Percentiles rank a stretch among this genome's conserved stretches.
Evolutionary conservation across 2,329 filamentous ascomycete species (phyloP).

Genomic region (Tolypocladium sp.): DNA sequence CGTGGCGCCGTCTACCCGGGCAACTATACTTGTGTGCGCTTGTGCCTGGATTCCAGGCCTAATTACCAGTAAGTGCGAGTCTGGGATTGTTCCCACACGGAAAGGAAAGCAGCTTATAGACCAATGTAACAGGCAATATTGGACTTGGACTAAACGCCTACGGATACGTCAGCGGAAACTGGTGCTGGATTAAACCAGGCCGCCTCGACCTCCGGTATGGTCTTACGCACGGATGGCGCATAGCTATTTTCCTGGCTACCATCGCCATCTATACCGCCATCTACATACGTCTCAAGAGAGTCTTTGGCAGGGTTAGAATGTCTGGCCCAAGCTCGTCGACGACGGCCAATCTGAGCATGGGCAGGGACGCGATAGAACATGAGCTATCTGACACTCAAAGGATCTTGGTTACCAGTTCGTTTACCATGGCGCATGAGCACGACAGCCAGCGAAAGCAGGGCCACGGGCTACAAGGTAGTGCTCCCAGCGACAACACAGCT

Average conservation of each 20-base stretch:
- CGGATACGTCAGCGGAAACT: conserved; percentile 30
- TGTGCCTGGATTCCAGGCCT: conserved; percentile 30
- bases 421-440: conserved; percentile 1
- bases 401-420: conserved; percentile 3
- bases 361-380: neutral
- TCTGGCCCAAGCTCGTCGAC: neutral
- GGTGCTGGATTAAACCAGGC: conserved; percentile 32
- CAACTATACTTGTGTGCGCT: conserved; percentile 23
- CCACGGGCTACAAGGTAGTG: neutral
- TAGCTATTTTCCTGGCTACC: conserved; percentile 27
- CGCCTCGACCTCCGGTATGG: conserved; percentile 26
- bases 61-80: conserved; percentile 19
- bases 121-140: neutral
- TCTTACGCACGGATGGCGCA: conserved; percentile 32
- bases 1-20: conserved; percentile 16
- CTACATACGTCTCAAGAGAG: conserved; percentile 13
- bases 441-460: neutral
- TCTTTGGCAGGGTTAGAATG: conserved; percentile 4
- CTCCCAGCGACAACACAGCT: neutral
- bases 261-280: conserved; percentile 29
- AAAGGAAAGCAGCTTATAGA: neutral
- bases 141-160: conserved; percentile 10
- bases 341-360: neutral
- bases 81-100: neutral
- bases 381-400: conserved; percentile 2